Percentiles rank a stretch among this genome's conserved stretches.
phyloP scores from a whole-genome alignment of 2,329 filamentous ascomycete genomes.

The Neonectria sp. region DNA sequence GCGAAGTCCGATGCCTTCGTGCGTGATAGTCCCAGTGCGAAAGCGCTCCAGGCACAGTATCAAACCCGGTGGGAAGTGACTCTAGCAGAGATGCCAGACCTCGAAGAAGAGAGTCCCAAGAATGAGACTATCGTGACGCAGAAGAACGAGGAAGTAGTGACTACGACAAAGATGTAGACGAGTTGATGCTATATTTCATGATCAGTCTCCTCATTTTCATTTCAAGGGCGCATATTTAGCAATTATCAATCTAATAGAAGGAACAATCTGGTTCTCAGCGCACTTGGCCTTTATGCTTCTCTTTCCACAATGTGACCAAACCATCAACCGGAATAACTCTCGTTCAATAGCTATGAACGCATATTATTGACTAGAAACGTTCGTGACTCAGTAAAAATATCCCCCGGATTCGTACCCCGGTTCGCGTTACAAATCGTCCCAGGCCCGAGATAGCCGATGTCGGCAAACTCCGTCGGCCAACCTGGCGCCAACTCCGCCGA shows the following conservation, averaged over 20 bases:
- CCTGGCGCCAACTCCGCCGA: constrained; percentile 15
- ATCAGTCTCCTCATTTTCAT: neutral
- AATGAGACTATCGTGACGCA: too few species aligned
- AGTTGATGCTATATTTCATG: neutral
- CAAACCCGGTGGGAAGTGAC: constrained; percentile 52
- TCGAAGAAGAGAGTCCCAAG: neutral
- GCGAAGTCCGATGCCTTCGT: constrained; percentile 49
- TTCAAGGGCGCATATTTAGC: neutral
- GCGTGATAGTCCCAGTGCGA: constrained; percentile 38
- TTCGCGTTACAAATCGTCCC: neutral
- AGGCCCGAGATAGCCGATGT: constrained; percentile 5
- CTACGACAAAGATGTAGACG: neutral
- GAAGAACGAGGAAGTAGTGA: neutral
- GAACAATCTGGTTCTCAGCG: neutral
- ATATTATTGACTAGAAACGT: neutral
- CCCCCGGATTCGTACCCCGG: too few species aligned
- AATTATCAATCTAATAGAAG: neutral
- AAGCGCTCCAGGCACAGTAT: constrained; percentile 49
- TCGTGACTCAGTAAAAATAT: neutral
- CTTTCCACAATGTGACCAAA: neutral
- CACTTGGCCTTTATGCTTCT: neutral
- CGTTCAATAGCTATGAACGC: too few species aligned
- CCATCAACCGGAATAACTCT: too few species aligned
- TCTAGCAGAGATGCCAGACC: neutral
- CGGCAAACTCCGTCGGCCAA: constrained; percentile 40